Evolutionary conservation across 1,284 basidiomycete genomes (phyloP).

Genomic region (Veloporphyrellus conicus): DNA sequence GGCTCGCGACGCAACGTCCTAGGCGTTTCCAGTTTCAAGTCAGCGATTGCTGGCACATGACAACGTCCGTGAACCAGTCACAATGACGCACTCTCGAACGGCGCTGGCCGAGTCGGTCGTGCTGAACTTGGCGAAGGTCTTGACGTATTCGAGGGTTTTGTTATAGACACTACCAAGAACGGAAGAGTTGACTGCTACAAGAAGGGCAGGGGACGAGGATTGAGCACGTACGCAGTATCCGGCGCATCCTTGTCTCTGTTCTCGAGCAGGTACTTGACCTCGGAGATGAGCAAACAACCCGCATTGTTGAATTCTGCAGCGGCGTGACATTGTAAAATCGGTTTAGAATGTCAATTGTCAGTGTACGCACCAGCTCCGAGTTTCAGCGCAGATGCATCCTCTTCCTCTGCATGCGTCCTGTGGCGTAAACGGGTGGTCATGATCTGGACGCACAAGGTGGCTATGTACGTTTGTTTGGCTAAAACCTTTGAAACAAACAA

Average conservation of each 20-base stretch:
- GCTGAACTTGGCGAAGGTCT: slow-evolving; percentile 85
- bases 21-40: background rate
- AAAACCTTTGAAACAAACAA: slow-evolving; percentile 28
- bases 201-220: too few relatives aligned
- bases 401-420: slow-evolving; percentile 48
- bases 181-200: background rate
- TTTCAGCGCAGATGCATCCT: slow-evolving; percentile 51
- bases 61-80: too few relatives aligned
- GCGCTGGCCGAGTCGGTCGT: slow-evolving; percentile 82
- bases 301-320: slow-evolving; percentile 81
- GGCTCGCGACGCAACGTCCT: slow-evolving; percentile 74
- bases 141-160: slow-evolving; percentile 89
- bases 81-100: slow-evolving; percentile 68
- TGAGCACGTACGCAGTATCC: slow-evolving; percentile 65
- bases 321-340: background rate
- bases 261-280: slow-evolving; percentile 86
- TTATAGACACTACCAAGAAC: slow-evolving; percentile 69
- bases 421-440: slow-evolving; percentile 49
- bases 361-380: slow-evolving; percentile 43
- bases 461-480: slow-evolving; percentile 27
- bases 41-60: too few relatives aligned
- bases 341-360: too few relatives aligned
- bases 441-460: slow-evolving; percentile 17
- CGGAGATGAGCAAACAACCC: slow-evolving; percentile 85
- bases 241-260: slow-evolving; percentile 80